Evolutionary conservation across 2,329 filamentous ascomycete species (phyloP), one percentile per base, ranked within the genome.

Genomic region (Juglanconis oblonga): DNA sequence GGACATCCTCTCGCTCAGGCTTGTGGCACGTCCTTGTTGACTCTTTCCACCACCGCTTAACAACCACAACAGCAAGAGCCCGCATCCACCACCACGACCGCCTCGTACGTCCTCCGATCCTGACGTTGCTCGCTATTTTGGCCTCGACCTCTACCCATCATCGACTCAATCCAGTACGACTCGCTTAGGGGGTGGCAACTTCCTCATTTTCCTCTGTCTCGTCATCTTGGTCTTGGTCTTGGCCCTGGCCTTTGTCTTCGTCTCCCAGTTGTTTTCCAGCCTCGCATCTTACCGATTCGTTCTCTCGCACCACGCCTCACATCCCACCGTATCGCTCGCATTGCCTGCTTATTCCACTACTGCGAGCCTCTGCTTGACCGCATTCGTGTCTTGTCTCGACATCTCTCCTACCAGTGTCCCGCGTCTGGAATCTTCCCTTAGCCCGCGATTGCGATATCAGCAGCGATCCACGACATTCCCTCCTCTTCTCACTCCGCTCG

Each of bases 131-230:
- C 24, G 24, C 38, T 31, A 47, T 17, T 44, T 40, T 33, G 51
- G 38, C 13, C 29, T 42, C 47, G 17, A 38, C 17, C 40, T 55
- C 52, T 70, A 70, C 64, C 67, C 61, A 66, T 64, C 64, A 57
- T 62, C 64, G 49, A 48, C 45, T 33, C 52, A 57, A 58, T 57
- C 48, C 58, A 52, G 61, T 63, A 63, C 61, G 58, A 61, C 44
- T 38, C 47, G 51, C 58, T 58, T 49, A 14, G 5, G 58, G 58
- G 52, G 59, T 24, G 24, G 54, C 60, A 61, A 58, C 59, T 58
- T 59, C 55, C 51, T 61, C 38, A 51, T 42, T 59, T 49, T 64
- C 58, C 48, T 64, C 53, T 55, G 57, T 64, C 51, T 58, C n/a
- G 10, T 29, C 42, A 52, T 51, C 54, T 52, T 62, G 57, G 40